Percentiles rank a stretch among this genome's conserved stretches.
These are phyloP conservation scores for Nakazawaea populi DNA, from an alignment of 805 yeast genomes.

Conservation along the genomic window DNA sequence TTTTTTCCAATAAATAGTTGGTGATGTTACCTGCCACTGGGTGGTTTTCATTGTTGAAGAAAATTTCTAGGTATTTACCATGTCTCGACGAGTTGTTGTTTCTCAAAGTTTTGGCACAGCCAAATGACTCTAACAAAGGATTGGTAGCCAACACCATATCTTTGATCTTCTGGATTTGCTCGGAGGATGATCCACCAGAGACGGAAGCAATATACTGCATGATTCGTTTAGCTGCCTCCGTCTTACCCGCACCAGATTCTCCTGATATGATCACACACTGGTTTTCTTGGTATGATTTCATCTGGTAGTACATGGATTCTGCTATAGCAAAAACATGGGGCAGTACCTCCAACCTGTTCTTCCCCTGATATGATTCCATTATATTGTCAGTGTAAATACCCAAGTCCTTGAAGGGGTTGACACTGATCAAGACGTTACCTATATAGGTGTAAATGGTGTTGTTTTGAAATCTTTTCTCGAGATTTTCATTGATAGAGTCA, in stretches of 20 bases:
- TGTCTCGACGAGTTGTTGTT: conserved; percentile 89
- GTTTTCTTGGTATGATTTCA: conserved; percentile 89
- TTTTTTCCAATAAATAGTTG: conserved; percentile 89
- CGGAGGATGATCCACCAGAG: conserved; percentile 60
- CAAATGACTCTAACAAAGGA: conserved; percentile 85
- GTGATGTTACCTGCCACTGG: conserved; percentile 96
- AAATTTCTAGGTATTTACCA: conserved; percentile 90
- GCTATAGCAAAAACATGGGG: conserved; percentile 99
- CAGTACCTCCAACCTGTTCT: conserved; percentile 91
- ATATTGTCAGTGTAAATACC: conserved; percentile 88
- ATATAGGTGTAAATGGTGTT: conserved; percentile 89
- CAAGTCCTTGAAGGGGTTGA: conserved; percentile 92
- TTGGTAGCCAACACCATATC: conserved; percentile 98
- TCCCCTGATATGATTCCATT: conserved; percentile 75
- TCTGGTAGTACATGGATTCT: conserved; percentile 91
- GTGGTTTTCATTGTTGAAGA: conserved; percentile 73
- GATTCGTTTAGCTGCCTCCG: conserved; percentile 96
- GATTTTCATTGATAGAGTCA: conserved; percentile 86
- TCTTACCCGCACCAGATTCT: conserved; percentile 97
- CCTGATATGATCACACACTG: conserved; percentile 98
- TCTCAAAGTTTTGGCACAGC: conserved; percentile 88
- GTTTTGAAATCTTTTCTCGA: conserved; percentile 83
- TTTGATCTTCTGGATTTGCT: conserved; percentile 78
- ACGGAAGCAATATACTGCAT: conserved; percentile 96
- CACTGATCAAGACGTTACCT: conserved; percentile 92